Conservation (phyloP, 2,329 filamentous ascomycete species). For the Epichloe hybrida region DNA sequence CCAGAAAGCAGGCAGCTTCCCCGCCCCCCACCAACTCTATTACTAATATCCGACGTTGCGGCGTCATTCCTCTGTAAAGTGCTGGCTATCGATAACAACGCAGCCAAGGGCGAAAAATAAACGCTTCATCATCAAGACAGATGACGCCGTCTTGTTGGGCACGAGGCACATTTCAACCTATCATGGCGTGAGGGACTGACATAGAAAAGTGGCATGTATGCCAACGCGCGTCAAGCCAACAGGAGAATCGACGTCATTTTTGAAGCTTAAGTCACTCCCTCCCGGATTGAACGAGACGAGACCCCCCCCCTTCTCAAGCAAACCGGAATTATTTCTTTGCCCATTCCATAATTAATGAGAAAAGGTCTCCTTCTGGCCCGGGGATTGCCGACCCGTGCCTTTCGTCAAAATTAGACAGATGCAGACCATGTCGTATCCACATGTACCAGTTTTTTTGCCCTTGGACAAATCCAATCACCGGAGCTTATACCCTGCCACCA, state of each 20-base stretch:
- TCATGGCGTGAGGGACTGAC: background rate
- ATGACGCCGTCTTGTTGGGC: background rate
- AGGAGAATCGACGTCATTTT: background rate
- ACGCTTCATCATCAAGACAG: background rate
- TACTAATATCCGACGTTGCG: too few species aligned
- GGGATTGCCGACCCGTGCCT: background rate
- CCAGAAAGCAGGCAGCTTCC: background rate
- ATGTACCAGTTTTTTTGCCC: background rate
- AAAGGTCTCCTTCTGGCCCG: background rate
- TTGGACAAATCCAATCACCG: background rate
- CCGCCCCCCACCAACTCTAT: background rate
- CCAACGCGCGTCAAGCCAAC: background rate
- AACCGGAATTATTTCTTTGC: background rate
- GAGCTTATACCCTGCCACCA: constrained; percentile 1
- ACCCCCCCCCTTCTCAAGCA: too few species aligned
- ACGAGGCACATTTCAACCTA: background rate
- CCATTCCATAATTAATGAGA: background rate
- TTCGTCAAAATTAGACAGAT: background rate
- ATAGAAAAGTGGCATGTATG: background rate
- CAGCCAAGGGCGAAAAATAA: background rate
- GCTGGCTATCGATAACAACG: background rate
- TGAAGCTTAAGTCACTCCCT: too few species aligned
- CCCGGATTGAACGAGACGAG: background rate
- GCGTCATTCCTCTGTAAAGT: background rate
- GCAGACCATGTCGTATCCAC: background rate